These are phyloP conservation scores for Naegleria fowleri DNA, from an alignment of 208 protist genomes.

Conservation along the genomic window DNA sequence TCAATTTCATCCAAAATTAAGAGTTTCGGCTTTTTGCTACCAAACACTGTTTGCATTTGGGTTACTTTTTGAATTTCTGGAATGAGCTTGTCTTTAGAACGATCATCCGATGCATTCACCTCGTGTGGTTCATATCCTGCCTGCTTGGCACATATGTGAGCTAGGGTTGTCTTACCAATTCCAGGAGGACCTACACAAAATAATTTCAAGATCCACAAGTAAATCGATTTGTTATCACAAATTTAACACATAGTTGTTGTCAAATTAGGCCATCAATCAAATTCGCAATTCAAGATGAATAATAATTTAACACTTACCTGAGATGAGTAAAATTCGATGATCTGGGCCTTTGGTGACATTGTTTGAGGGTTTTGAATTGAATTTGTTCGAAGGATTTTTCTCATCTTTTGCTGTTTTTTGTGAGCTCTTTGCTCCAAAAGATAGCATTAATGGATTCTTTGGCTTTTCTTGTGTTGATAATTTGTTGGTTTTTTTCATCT, in stretches of 20 bases:
- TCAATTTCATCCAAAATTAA: conserved; percentile 29
- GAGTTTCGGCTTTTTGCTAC: background rate
- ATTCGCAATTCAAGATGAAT: no score
- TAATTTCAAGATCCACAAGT: conserved; percentile 63
- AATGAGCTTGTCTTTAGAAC: conserved; percentile 29
- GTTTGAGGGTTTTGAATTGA: background rate
- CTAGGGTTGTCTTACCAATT: conserved; percentile 90
- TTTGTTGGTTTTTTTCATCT: background rate
- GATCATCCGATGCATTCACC: conserved; percentile 87
- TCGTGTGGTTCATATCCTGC: conserved; percentile 85
- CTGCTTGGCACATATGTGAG: conserved; percentile 79
- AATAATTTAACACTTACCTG: no score
- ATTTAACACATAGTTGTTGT: background rate
- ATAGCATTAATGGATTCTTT: background rate
- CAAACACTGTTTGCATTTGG: background rate
- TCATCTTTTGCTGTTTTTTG: background rate
- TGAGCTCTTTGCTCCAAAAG: background rate
- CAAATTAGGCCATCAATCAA: background rate
- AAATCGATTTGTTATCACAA: conserved; percentile 29
- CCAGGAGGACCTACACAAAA: conserved; percentile 72
- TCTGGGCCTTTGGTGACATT: background rate
- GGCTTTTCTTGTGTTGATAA: background rate
- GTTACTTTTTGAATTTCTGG: background rate
- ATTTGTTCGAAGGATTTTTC: background rate
- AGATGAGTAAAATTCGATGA: background rate